Percentiles rank a stretch among this genome's conserved stretches.
Conservation (phyloP, 306 rosid genomes). For the Quercus gilva region DNA sequence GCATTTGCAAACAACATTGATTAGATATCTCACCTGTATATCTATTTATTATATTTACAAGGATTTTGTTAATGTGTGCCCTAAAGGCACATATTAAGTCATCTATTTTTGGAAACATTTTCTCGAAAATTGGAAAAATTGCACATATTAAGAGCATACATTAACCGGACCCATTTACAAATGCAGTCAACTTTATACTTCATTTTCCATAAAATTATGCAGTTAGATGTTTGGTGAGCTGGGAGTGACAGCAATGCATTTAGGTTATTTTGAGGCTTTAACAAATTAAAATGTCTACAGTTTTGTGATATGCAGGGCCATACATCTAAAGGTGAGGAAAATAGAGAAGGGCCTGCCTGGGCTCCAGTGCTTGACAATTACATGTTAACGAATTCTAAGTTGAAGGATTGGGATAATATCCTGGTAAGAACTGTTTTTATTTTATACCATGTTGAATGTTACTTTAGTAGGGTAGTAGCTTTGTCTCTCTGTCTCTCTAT, state of each 20-base stretch:
- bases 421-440: conserved; percentile 42
- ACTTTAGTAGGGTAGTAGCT: neutral
- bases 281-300: conserved; percentile 1
- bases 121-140: too few relatives aligned
- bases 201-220: neutral
- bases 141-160: too few relatives aligned
- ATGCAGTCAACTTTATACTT: neutral
- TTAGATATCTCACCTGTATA: neutral
- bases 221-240: neutral
- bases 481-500: neutral
- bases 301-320: conserved; percentile 37
- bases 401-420: conserved; percentile 86
- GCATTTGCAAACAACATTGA: neutral
- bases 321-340: conserved; percentile 34
- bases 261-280: conserved; percentile 1
- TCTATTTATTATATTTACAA: neutral
- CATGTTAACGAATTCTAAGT: conserved; percentile 76
- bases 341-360: conserved; percentile 82
- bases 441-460: neutral
- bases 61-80: too few relatives aligned
- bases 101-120: too few relatives aligned
- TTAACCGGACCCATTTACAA: too few relatives aligned
- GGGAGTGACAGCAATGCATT: neutral
- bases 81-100: too few relatives aligned
- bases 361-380: conserved; percentile 88